Evolutionary conservation across 1,284 basidiomycete genomes (phyloP).

Genomic region (Tausonia pullulans): DNA sequence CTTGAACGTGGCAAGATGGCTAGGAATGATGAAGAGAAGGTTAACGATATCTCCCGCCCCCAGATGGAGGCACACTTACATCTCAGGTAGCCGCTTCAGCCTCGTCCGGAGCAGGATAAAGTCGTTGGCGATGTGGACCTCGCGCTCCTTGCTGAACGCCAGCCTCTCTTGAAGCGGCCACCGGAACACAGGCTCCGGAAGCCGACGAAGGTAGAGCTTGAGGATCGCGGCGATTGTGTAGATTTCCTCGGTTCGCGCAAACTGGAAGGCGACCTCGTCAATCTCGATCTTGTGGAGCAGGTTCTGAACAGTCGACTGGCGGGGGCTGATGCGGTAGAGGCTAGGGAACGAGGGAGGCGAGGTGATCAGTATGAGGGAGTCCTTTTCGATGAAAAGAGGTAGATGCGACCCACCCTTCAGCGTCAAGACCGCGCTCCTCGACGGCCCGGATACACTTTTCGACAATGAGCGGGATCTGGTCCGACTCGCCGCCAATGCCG

Average conservation of each 20-base stretch:
- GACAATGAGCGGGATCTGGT: slow-evolving; percentile 63
- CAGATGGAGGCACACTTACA: slow-evolving; percentile 29
- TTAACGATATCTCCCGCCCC: too few species aligned
- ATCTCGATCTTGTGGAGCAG: slow-evolving; percentile 80
- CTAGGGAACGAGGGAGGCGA: slow-evolving; percentile 63
- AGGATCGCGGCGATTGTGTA: slow-evolving; percentile 81
- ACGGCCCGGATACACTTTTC: slow-evolving; percentile 74
- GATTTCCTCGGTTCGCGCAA: slow-evolving; percentile 68
- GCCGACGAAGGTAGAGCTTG: slow-evolving; percentile 82
- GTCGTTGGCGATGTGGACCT: slow-evolving; percentile 63
- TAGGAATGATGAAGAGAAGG: too few species aligned
- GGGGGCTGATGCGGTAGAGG: slow-evolving; percentile 46
- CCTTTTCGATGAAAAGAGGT: neutral
- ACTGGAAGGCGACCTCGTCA: slow-evolving; percentile 73
- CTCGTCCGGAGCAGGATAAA: slow-evolving; percentile 65
- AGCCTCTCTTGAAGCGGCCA: slow-evolving; percentile 72
- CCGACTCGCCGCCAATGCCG: slow-evolving; percentile 51
- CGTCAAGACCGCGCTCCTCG: slow-evolving; percentile 57
- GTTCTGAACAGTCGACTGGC: slow-evolving; percentile 31
- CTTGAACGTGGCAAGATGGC: slow-evolving; percentile 6
- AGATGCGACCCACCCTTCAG: slow-evolving; percentile 53
- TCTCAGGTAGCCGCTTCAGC: slow-evolving; percentile 67
- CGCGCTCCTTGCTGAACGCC: slow-evolving; percentile 7
- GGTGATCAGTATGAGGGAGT: slow-evolving; percentile 17
- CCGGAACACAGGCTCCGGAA: slow-evolving; percentile 86